Evolutionary conservation across 164 flowering plant genomes (phyloP).

Genomic region (Berberis thunbergii): DNA sequence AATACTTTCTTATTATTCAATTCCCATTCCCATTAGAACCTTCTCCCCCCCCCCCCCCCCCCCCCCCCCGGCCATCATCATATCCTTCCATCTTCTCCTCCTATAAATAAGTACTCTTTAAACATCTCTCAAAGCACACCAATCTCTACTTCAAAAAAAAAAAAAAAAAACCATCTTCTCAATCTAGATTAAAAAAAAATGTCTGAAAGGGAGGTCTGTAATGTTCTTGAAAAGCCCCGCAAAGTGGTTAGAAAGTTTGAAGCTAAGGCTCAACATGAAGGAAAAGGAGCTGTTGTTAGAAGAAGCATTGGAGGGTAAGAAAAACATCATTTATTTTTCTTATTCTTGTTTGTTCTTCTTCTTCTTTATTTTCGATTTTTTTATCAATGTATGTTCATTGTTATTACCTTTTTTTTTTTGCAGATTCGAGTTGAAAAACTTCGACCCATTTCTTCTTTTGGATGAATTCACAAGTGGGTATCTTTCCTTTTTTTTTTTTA

Average conservation of each 20-base stretch:
- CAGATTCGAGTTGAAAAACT: conserved; percentile 59
- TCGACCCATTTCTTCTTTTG: conserved; percentile 83
- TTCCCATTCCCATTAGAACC: too few species aligned
- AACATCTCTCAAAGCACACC: too few species aligned
- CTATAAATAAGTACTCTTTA: too few species aligned
- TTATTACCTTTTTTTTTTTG: conserved; percentile 4
- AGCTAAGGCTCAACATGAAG: neutral
- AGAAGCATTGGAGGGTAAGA: conserved; percentile 65
- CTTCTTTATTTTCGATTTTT: neutral
- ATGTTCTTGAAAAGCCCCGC: neutral
- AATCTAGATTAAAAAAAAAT: neutral
- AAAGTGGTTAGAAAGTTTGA: neutral
- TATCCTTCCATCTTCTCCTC: too few species aligned
- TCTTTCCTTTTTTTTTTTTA: neutral
- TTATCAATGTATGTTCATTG: neutral
- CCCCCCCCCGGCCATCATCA: too few species aligned
- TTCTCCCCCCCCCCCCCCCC: too few species aligned
- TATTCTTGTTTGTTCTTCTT: neutral
- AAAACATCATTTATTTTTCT: neutral
- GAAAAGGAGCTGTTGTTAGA: conserved; percentile 57
- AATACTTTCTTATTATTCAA: too few species aligned
- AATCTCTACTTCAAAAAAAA: too few species aligned
- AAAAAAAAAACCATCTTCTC: too few species aligned
- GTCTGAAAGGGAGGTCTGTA: neutral
- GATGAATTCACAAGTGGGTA: conserved; percentile 71